Base-by-base conservation (phyloP, 2,329 filamentous ascomycete species). In the Penicillium griseofulvum region DNA sequence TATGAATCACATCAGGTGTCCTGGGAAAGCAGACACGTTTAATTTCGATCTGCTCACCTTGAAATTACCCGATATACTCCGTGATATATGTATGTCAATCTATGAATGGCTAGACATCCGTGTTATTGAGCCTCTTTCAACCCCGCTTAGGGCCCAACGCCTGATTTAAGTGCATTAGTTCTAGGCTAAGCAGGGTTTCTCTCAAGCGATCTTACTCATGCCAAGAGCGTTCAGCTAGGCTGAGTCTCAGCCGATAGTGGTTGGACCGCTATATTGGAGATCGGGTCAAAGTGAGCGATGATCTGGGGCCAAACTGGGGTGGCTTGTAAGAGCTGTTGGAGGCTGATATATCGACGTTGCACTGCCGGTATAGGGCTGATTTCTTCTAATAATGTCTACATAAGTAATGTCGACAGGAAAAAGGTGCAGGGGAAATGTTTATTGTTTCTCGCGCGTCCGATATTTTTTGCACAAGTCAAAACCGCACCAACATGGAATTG, bases 241-340 rank as follows among this genome's bases (percentile, higher is more conserved):
- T 24, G 17, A 38, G 24, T 33, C 26, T 50, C 31, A 28, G 7
- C 33, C 19, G n/a, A 38, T 44, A 33, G 31, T 11, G 7, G 43
- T 50, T 38, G 41, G 46, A 28, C 39, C 52, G 52, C 52, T 42
- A 54, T 43, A 43, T 39, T 36, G 34, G 31, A 24, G 39, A 34
- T 29, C n/a, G 12, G n/a, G 24, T 16, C 16, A 47, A 45, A 26
- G 14, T n/a, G 31, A 37, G n/a, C 14, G 24, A 22, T 12, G 10
- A 33, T 28, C 17, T 12, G 14, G 42, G 26, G 42, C 5, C 49
- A 22, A 3, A 43, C 29, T 43, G 37, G 24, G 29, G 37, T 33
- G 46, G 31, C 31, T 42, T 26, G 11, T 19, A 4, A 26, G 26
- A 33, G n/a, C 33, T 17, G 5, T 12, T 16, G 19, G 11, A n/a